phyloP scores from a whole-genome alignment of 306 rosid genomes.

The Echinosophora koreensis region DNA sequence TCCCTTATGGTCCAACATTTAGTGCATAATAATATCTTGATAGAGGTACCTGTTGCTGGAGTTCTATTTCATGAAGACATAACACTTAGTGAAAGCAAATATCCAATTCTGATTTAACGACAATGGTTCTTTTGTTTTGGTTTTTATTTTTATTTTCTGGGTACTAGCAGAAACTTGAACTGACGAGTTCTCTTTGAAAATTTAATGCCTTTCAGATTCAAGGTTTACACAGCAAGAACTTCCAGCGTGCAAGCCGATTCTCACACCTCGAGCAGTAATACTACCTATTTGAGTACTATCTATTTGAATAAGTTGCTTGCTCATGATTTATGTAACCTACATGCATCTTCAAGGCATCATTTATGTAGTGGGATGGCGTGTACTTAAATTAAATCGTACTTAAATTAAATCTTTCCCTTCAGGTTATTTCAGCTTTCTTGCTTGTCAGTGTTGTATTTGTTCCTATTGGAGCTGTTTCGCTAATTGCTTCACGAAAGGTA shows the following conservation, averaged over 20 bases:
- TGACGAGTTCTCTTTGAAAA: constrained; percentile 39
- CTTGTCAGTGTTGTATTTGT: constrained; percentile 77
- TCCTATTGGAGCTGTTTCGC: constrained; percentile 86
- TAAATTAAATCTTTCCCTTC: constrained; percentile 38
- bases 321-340: background rate
- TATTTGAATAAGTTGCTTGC: constrained; percentile 14
- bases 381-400: constrained; percentile 12
- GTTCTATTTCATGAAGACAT: constrained; percentile 17
- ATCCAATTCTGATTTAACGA: background rate
- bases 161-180: background rate
- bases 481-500: constrained; percentile 85
- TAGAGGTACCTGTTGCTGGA: background rate
- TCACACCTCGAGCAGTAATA: constrained; percentile 88
- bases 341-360: background rate
- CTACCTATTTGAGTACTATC: background rate
- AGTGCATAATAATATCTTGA: constrained; percentile 14
- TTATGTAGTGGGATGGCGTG: background rate
- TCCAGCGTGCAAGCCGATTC: constrained; percentile 97
- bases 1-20: no score
- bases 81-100: constrained; percentile 6
- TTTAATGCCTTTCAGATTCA: constrained; percentile 66
- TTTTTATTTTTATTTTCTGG: background rate
- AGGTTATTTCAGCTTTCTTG: constrained; percentile 93
- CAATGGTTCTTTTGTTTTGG: constrained; percentile 2
- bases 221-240: constrained; percentile 94